Conservation (phyloP, 257 asterid genomes). For the Petunia axillaris region DNA sequence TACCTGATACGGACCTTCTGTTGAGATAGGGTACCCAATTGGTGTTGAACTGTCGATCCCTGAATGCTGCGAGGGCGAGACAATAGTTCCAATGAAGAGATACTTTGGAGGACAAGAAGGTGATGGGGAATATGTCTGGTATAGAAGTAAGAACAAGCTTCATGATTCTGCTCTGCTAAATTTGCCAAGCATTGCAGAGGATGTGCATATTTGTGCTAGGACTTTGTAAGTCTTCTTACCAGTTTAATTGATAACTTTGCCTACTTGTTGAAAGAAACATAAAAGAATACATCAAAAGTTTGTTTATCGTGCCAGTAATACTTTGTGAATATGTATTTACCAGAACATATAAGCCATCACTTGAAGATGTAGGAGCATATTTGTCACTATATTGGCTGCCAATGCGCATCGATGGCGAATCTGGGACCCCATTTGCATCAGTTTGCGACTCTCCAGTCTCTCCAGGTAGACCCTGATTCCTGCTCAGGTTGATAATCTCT, state of each 20-base stretch:
- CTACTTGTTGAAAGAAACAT: constrained; percentile 17
- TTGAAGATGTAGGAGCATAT: constrained; percentile 83
- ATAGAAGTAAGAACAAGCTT: constrained; percentile 69
- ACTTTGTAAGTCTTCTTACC: constrained; percentile 58
- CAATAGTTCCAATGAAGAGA: constrained; percentile 66
- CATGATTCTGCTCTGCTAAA: constrained; percentile 61
- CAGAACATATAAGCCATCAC: constrained; percentile 79
- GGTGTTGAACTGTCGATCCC: constrained; percentile 78
- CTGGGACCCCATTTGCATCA: constrained; percentile 71
- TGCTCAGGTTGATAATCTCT: background rate
- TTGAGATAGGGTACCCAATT: constrained; percentile 69
- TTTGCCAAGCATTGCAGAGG: constrained; percentile 48
- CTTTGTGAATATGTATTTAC: constrained; percentile 27
- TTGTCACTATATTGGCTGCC: constrained; percentile 87
- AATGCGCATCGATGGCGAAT: constrained; percentile 72
- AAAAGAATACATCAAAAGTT: constrained; percentile 14
- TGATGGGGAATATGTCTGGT: constrained; percentile 81
- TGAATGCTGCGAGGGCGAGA: constrained; percentile 80
- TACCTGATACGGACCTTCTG: constrained; percentile 57
- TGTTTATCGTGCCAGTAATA: constrained; percentile 3
- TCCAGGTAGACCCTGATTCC: constrained; percentile 62
- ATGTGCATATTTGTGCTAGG: constrained; percentile 54
- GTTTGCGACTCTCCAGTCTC: constrained; percentile 72
- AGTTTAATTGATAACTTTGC: constrained; percentile 2
- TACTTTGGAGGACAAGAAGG: constrained; percentile 96